These are phyloP conservation scores for Croton laevigatus DNA, from an alignment of 441 rosid genomes.

Conservation along the genomic window DNA sequence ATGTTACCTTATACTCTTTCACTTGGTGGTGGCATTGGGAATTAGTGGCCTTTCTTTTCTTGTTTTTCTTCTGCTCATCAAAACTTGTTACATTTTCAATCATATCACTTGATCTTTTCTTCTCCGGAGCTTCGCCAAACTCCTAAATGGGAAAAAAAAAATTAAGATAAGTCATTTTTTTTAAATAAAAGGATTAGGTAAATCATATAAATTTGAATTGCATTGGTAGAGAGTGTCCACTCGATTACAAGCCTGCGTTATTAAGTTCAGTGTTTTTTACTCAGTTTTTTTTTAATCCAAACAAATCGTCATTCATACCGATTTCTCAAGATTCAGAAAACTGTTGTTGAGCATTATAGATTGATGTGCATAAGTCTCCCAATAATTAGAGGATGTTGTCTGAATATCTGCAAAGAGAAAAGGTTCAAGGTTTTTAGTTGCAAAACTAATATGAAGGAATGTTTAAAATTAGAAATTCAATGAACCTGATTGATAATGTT, in stretches of 20 bases:
- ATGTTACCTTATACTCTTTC: conserved; percentile 27
- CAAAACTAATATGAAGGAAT: neutral
- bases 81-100: neutral
- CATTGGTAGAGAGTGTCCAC: too few relatives aligned
- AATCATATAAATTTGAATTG: too few relatives aligned
- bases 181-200: too few relatives aligned
- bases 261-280: too few relatives aligned
- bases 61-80: conserved; percentile 31
- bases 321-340: conserved; percentile 3
- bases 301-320: neutral
- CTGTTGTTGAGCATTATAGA: conserved; percentile 16
- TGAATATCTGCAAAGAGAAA: conserved; percentile 29
- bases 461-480: neutral
- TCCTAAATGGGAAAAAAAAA: conserved; percentile 11
- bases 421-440: neutral
- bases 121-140: conserved; percentile 18
- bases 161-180: neutral
- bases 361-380: conserved; percentile 23
- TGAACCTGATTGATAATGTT: conserved; percentile 35
- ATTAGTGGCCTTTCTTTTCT: conserved; percentile 30
- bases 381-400: conserved; percentile 20
- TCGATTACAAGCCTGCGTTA: too few relatives aligned
- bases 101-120: conserved; percentile 16
- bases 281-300: too few relatives aligned
- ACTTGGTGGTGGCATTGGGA: conserved; percentile 20